Evolutionary conservation across 768 basidiomycete genomes (phyloP), one percentile per base, ranked within the genome.

Genomic region (Lanmaoa rubissima): DNA sequence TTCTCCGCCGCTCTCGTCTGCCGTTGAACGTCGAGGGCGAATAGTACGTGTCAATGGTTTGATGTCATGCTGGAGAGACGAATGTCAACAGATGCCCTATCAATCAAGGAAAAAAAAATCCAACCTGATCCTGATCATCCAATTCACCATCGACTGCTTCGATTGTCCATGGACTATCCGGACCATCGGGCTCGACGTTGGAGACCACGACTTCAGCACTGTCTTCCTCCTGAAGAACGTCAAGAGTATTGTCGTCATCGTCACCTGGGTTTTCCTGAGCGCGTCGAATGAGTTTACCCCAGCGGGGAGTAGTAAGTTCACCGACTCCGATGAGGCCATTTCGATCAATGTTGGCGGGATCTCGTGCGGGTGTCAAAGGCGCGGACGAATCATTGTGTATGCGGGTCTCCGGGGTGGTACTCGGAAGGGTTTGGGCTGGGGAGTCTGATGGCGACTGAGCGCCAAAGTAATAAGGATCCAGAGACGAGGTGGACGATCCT

Each of bases 231-330:
- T 60, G 56, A 4, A 67, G 61, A 36, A 69, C 19, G 44, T 61
- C 52, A 17, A 74, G 73, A 24, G 76, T 64, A 5, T 74, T 58
- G 31, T 77, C 70, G 5, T 80, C 73, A 39, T 80, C 79, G 55
- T 80, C 80, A 28, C 28, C 41, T 21, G 74, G 70, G n/a, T 65
- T 48, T 32, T 63, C 63, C 51, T 71, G 77, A 53, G 69, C 63
- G 51, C 71, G 79, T 61, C 72, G 70, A 36, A 75, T 72, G 47
- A 80, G 79, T 67, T 82, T 82, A 57, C 82, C 81, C 95, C 94
- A 99, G 58, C 94, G 83, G 47, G 97, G 97, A n/a, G 97, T 99
- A 19, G 94, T 78, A 34, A 98, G 83, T 74, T 99, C 97, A 38
- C 97, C 97, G 6, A 98, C 90, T 26, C 97, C 97, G 51, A 98